Conservation (phyloP, 805 yeast genomes). For the Teunomyces cretensis region DNA sequence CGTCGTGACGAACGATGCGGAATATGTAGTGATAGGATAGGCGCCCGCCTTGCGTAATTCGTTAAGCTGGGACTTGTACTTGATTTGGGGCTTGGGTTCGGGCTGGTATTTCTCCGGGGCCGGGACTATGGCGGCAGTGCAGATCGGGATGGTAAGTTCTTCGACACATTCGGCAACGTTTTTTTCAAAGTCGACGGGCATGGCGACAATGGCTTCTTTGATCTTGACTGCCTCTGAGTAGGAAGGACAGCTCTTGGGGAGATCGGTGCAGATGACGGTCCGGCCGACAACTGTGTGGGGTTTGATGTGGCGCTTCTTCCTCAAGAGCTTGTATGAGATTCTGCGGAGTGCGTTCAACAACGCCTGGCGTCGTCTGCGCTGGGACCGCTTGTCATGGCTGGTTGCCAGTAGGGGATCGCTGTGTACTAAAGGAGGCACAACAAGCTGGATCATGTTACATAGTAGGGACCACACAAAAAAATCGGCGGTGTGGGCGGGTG, state of each 20-base stretch:
- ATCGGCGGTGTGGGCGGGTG: background rate
- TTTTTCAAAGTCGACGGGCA: background rate
- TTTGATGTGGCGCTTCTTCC: background rate
- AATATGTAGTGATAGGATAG: background rate
- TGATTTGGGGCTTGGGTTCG: conserved; percentile 3
- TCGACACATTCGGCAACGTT: background rate
- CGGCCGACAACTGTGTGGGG: background rate
- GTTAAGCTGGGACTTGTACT: conserved; percentile 10
- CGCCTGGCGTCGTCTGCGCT: background rate
- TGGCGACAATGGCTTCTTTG: background rate
- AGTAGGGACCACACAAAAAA: background rate
- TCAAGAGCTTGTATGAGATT: background rate
- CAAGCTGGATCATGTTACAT: conserved; percentile 1
- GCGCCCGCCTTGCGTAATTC: conserved; percentile 1
- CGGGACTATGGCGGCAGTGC: too few species aligned
- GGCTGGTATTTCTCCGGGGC: background rate
- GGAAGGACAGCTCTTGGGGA: background rate
- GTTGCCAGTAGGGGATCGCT: background rate
- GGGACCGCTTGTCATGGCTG: background rate
- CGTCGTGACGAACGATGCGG: background rate
- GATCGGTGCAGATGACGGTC: background rate
- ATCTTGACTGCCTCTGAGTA: conserved; percentile 1
- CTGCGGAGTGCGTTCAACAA: background rate
- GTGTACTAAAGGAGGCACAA: background rate
- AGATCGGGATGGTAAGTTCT: background rate